Conservation (phyloP, 2,329 filamentous ascomycete genomes). For the Leptodontidium sp. region DNA sequence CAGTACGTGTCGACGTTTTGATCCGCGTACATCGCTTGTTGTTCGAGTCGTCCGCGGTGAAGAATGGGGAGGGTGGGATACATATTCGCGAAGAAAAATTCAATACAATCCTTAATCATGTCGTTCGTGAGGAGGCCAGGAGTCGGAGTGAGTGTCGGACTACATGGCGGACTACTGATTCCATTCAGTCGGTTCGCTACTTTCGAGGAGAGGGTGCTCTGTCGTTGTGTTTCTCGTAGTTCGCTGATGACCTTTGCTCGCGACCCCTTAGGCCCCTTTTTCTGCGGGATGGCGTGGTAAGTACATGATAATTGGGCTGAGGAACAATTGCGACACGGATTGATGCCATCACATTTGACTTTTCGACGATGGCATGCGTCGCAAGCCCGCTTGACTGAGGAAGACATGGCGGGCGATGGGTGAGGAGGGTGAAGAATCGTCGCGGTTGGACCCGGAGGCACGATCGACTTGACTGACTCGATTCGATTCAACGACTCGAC, state of each 20-base stretch:
- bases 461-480: slow-evolving; percentile 18
- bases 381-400: slow-evolving; percentile 65
- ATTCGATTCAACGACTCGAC: background rate
- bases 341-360: slow-evolving; percentile 76
- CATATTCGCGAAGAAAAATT: slow-evolving; percentile 74
- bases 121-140: slow-evolving; percentile 68
- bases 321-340: slow-evolving; percentile 75
- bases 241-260: slow-evolving; percentile 80
- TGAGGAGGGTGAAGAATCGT: slow-evolving; percentile 17
- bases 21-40: slow-evolving; percentile 67
- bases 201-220: slow-evolving; percentile 69
- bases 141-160: slow-evolving; percentile 59
- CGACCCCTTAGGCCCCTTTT: slow-evolving; percentile 79
- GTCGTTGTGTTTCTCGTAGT: slow-evolving; percentile 72
- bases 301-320: slow-evolving; percentile 74
- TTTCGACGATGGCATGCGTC: slow-evolving; percentile 79
- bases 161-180: slow-evolving; percentile 57
- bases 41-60: slow-evolving; percentile 64
- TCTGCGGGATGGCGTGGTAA: slow-evolving; percentile 78
- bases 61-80: slow-evolving; percentile 71
- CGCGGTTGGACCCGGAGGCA: slow-evolving; percentile 13
- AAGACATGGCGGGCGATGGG: slow-evolving; percentile 41
- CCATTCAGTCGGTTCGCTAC: slow-evolving; percentile 68
- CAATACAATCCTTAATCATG: slow-evolving; percentile 70
- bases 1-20: slow-evolving; percentile 70